These are phyloP conservation scores for Strigomonas galati DNA, from an alignment of 208 protist genomes.

Conservation along the genomic window DNA sequence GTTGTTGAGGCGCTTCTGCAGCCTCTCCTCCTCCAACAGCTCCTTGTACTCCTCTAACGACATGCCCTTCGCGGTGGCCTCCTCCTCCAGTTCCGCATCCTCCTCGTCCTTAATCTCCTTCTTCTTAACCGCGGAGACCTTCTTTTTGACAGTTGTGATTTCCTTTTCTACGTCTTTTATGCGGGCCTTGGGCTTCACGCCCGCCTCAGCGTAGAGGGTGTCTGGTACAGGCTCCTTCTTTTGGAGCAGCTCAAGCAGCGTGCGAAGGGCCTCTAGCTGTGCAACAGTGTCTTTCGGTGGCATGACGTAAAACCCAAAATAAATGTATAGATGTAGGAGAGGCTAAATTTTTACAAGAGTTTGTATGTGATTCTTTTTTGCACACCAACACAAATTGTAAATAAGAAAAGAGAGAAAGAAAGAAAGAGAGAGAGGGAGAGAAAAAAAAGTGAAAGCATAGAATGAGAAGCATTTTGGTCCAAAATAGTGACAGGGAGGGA, in stretches of 20 bases:
- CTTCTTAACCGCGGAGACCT: constrained; percentile 63
- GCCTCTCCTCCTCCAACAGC: constrained; percentile 14
- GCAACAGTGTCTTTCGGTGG: constrained; percentile 18
- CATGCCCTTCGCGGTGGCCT: constrained; percentile 54
- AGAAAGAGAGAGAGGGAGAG: constrained; percentile 1
- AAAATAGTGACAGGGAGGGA: not conserved
- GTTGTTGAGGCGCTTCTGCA: not conserved
- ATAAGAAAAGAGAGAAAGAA: constrained; percentile 9
- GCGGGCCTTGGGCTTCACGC: constrained; percentile 70
- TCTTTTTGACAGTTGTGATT: constrained; percentile 63
- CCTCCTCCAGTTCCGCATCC: constrained; percentile 55
- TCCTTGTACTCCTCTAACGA: constrained; percentile 62
- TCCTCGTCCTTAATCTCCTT: constrained; percentile 38
- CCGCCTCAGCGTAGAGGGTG: constrained; percentile 43
- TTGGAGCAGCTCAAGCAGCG: constrained; percentile 59
- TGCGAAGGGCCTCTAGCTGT: constrained; percentile 54
- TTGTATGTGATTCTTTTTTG: no score
- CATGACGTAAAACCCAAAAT: no score
- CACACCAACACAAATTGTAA: not conserved
- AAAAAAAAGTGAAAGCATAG: not conserved
- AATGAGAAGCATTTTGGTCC: not conserved
- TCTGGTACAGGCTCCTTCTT: constrained; percentile 55
- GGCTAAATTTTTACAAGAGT: no score
- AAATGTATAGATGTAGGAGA: no score
- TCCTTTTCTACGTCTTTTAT: constrained; percentile 93